phyloP scores from a whole-genome alignment of 2,329 filamentous ascomycete genomes.

The Pestalotiopsis sp. region DNA sequence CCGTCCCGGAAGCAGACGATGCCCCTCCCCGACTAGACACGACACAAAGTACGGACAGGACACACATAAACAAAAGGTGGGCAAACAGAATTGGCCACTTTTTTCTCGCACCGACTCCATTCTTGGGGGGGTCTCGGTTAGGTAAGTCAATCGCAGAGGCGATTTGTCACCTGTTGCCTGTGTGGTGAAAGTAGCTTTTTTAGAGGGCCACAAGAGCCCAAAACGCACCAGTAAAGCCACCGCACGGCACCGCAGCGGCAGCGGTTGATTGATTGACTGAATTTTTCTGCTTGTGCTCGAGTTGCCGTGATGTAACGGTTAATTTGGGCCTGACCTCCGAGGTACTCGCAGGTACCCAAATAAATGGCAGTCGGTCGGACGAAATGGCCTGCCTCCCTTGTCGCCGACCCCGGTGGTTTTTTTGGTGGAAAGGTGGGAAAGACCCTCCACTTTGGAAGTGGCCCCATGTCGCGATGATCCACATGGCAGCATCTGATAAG shows the following conservation, averaged over 20 bases:
- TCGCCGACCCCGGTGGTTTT: conserved; percentile 6
- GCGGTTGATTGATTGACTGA: too few species aligned
- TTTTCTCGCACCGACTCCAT: conserved; percentile 5
- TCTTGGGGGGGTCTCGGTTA: background rate
- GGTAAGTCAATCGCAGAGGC: conserved; percentile 8
- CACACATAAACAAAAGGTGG: background rate
- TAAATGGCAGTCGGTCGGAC: background rate
- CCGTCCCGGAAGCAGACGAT: background rate
- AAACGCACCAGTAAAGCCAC: too few species aligned
- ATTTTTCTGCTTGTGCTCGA: background rate
- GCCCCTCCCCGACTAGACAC: background rate
- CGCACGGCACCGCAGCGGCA: too few species aligned
- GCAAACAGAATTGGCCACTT: background rate
- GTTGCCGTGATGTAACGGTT: conserved; percentile 11
- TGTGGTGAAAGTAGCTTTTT: too few species aligned
- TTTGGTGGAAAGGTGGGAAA: too few species aligned
- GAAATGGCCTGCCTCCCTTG: background rate
- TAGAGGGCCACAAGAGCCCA: background rate
- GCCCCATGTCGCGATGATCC: background rate
- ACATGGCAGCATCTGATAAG: conserved; percentile 14
- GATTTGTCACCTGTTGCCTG: background rate
- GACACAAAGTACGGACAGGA: background rate
- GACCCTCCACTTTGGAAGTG: background rate
- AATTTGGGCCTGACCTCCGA: background rate
- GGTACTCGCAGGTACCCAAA: conserved; percentile 3